phyloP scores from a whole-genome alignment of 2,329 filamentous ascomycete species.

The Boeremia lycopersici region DNA sequence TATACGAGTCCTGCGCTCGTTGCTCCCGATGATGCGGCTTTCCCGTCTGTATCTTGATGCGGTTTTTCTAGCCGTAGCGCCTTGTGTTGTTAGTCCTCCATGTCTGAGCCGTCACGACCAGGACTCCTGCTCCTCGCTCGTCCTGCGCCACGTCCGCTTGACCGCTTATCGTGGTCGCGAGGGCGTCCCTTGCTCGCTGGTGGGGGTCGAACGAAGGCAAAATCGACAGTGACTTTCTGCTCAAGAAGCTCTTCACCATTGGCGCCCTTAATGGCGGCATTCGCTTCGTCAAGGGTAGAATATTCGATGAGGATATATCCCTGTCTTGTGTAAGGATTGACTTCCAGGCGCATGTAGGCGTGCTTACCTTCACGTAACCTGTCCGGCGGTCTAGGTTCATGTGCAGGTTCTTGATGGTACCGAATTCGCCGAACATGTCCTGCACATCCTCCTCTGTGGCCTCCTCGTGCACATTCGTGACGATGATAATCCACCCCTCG shows the following conservation, averaged over 20 bases:
- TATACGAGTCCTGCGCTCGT: not conserved
- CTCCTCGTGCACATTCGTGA: slow-evolving; percentile 87
- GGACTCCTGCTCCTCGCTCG: slow-evolving; percentile 53
- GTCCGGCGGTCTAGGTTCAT: slow-evolving; percentile 81
- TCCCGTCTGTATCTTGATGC: not conserved
- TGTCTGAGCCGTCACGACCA: slow-evolving; percentile 45
- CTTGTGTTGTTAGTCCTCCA: slow-evolving; percentile 30
- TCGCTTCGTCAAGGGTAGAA: slow-evolving; percentile 76
- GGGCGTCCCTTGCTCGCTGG: slow-evolving; percentile 57
- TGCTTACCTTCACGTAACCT: slow-evolving; percentile 79
- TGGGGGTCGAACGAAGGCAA: slow-evolving; percentile 82
- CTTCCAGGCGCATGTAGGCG: not conserved
- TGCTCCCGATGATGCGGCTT: not conserved
- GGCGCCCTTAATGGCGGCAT: slow-evolving; percentile 81
- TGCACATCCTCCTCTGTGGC: slow-evolving; percentile 82
- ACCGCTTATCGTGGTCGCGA: slow-evolving; percentile 41
- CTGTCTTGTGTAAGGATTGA: slow-evolving; percentile 51
- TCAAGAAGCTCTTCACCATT: slow-evolving; percentile 79
- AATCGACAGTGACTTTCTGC: slow-evolving; percentile 81
- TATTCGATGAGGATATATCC: slow-evolving; percentile 88
- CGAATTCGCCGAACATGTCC: slow-evolving; percentile 82
- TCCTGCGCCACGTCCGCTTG: slow-evolving; percentile 37
- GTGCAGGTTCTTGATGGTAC: slow-evolving; percentile 86
- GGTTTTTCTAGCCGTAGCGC: not conserved
- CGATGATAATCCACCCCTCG: slow-evolving; percentile 87